These are phyloP conservation scores for Nothophoma quercina DNA, from an alignment of 2,329 filamentous ascomycete genomes.

Conservation along the genomic window DNA sequence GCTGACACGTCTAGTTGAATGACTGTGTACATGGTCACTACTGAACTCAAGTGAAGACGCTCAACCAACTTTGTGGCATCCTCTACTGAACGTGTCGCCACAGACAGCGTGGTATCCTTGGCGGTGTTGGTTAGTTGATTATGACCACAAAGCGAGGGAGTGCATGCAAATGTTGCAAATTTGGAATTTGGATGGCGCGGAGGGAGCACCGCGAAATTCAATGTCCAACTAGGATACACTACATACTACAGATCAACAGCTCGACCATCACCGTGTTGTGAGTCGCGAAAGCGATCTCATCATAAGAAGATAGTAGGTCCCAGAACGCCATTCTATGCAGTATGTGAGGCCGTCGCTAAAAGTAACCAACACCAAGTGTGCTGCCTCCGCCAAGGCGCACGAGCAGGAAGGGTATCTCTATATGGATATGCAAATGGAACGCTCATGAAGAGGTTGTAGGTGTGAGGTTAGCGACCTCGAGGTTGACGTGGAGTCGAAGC, in stretches of 20 bases:
- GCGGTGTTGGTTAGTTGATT: no score
- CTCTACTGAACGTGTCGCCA: no score
- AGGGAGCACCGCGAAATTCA: no score
- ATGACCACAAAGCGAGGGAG: no score
- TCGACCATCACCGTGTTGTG: neutral
- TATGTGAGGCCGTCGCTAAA: slow-evolving; percentile 13
- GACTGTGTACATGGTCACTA: no score
- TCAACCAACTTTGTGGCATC: no score
- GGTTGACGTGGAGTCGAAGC: no score
- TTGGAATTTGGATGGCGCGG: no score
- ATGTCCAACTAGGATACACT: slow-evolving; percentile 16
- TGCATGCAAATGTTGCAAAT: no score
- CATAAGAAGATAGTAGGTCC: slow-evolving; percentile 6
- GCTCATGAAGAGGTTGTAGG: slow-evolving; percentile 10
- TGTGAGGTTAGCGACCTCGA: neutral
- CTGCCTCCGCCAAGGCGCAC: slow-evolving; percentile 9
- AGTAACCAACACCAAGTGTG: slow-evolving; percentile 10
- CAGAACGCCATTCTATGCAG: slow-evolving; percentile 35
- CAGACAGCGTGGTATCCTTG: no score
- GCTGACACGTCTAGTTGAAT: no score
- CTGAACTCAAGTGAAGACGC: no score
- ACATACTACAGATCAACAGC: slow-evolving; percentile 10
- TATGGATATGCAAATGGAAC: slow-evolving; percentile 38
- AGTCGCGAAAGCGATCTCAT: slow-evolving; percentile 9
- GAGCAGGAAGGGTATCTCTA: slow-evolving; percentile 40